Base-by-base conservation (phyloP, 139 green algal species). In the Picochlorum sp. region DNA sequence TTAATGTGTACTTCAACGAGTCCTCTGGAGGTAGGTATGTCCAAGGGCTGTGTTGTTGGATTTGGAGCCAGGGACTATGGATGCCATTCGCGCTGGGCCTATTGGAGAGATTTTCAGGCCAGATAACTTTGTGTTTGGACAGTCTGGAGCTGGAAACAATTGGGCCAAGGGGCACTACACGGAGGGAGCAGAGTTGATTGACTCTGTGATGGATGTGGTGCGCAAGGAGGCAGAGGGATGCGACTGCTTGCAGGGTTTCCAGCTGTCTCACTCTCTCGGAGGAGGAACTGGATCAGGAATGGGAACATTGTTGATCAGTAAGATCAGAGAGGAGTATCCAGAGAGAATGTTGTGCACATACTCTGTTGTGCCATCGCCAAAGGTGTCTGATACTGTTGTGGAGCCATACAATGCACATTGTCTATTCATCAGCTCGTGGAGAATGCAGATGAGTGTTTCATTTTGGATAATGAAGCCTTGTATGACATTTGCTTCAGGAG, bases 101-200 rank as follows among this genome's bases (percentile, higher is more conserved):
- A 96, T 88, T 60, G 89, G 90, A 57, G 81, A 96, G 80, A 90
- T 82, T 51, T 82, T 82, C 66, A 67, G 85, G 16, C 86, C 86
- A 21, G 86, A 93, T 74, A 93, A 93, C 77, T 92, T 93, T 60
- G 72, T 92, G 6, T 92, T 92, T 57, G 86, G 86, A 45, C 92
- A 97, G 84, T 95, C 86, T 62, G 92, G 92, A 26, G 96, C 61
- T 13, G 92, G 92, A 28, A 98, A 98, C 83, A 98, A 98, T 88
- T 98, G 92, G 92, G 92, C 92, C 60, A 98, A 98, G 85, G 92
- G 92, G 21, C 92, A 98, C 83, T 98, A 98, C 90, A 98, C 92
- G 16, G 92, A 98, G 81, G 92, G 92, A 65, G 92, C 92, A 63
- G 92, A 98, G 83, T 76, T 98, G 38, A 98, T 98, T 61, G 92